Conservation (phyloP, 2,329 filamentous ascomycete genomes). For the Fusarium nisikadoi region DNA sequence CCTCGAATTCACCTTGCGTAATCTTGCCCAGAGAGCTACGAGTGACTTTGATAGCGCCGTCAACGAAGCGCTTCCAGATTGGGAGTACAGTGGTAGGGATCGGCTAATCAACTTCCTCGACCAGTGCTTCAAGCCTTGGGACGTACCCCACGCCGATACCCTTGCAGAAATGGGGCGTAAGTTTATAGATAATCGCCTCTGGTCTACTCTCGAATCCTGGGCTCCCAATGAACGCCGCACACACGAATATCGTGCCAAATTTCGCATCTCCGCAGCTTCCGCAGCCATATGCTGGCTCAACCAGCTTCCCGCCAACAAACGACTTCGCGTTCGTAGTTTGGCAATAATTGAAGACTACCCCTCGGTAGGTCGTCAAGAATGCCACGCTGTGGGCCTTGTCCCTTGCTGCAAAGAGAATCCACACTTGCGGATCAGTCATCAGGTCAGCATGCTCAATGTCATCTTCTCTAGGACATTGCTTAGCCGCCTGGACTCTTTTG, state of each 20-base stretch:
- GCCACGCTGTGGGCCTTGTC: background rate
- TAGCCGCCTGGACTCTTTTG: fast-evolving
- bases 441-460: background rate
- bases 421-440: background rate
- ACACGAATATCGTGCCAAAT: background rate
- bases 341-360: background rate
- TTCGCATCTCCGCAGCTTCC: background rate
- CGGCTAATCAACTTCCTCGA: background rate
- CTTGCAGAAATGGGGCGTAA: background rate
- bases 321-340: background rate
- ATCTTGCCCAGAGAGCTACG: fast-evolving
- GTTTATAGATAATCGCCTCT: background rate
- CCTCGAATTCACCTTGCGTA: background rate
- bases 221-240: fast-evolving
- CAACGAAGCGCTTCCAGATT: fast-evolving
- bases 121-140: background rate
- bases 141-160: background rate
- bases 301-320: background rate
- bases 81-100: background rate
- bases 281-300: conserved; percentile 1
- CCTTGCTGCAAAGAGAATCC: conserved; percentile 11
- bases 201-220: background rate
- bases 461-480: background rate
- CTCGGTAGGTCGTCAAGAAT: background rate
- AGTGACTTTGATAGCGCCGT: fast-evolving